Evolutionary conservation across 768 basidiomycete species (phyloP).

Genomic region (Collybia mongolica): DNA sequence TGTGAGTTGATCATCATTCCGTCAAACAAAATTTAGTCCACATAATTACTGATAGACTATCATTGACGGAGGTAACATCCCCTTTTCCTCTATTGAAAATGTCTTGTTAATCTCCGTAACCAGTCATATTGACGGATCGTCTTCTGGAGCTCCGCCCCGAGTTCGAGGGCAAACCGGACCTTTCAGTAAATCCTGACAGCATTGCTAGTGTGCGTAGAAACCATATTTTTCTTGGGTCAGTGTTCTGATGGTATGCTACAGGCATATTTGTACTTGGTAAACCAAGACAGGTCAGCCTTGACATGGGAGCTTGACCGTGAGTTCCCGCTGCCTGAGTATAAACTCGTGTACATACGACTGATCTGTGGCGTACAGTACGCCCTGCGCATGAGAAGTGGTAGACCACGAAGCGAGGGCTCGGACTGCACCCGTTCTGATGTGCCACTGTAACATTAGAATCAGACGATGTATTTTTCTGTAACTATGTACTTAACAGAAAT

Average conservation of each 20-base stretch:
- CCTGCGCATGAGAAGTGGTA: constrained; percentile 24
- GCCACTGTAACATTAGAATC: no score
- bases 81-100: neutral
- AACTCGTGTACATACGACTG: neutral
- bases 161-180: constrained; percentile 45
- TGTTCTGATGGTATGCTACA: constrained; percentile 21
- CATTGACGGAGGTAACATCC: constrained; percentile 58
- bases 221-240: neutral
- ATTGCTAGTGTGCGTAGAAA: constrained; percentile 58
- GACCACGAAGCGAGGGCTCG: neutral
- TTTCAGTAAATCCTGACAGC: constrained; percentile 57
- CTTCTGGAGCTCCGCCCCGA: constrained; percentile 22
- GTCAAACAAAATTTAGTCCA: neutral
- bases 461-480: no score
- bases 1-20: constrained; percentile 35
- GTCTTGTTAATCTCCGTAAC: neutral
- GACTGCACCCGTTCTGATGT: no score
- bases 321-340: constrained; percentile 19
- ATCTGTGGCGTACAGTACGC: constrained; percentile 27
- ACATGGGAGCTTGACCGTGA: constrained; percentile 80
- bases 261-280: constrained; percentile 65
- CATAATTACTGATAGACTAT: constrained; percentile 43
- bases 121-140: constrained; percentile 37
- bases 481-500: no score
- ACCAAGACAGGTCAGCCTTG: constrained; percentile 72